Evolutionary conservation across 2,329 filamentous ascomycete genomes (phyloP), one percentile per base, ranked within the genome.

Genomic region (Penicillium sumatraense): DNA sequence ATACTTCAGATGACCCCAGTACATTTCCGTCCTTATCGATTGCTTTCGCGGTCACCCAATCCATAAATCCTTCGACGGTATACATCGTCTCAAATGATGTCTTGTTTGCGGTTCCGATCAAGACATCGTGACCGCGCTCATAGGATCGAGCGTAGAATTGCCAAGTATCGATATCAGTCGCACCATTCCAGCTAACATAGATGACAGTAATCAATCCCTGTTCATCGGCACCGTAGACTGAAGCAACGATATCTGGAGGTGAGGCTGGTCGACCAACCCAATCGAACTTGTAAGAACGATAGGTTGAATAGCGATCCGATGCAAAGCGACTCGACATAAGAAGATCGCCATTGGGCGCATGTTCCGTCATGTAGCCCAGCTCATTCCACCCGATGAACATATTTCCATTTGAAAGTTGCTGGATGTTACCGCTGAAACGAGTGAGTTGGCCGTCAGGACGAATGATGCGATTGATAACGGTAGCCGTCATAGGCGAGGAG

Each of bases 1-100:
- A 58, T 8, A 63, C 23, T 23, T n/a, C 7, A 16, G 53, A 51
- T 24, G 13, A 55, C n/a, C 70, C 68, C 16, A 73, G 49, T 13
- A 64, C 45, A 23, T 63, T 65, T 21, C 63, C 63, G 11, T 68
- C 45, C 2, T 26, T 26, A 40, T 71, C 69, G 7, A 73, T 18
- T 5, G 70, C 71, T 26, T 72, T 68, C 1, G 60, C 70, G 3
- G 64, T 64, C 2, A 72, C 53, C 63, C 64, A 71, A 48, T 72
- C 68, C 49, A 72, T 42, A 27, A 66, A 72, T 4, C 70, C 70
- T 8, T 64, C 53, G 3, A 62, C 65, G 35, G 65, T 59, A 55
- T 68, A 72, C 60, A 69, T 66, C 6, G 73, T 75, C 56, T 77
- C 73, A 45, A 77, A 76, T 13, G 68, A 68, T 5, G 58, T 51